phyloP scores from a whole-genome alignment of 805 yeast genomes.

The Starmerella scarabaei region DNA sequence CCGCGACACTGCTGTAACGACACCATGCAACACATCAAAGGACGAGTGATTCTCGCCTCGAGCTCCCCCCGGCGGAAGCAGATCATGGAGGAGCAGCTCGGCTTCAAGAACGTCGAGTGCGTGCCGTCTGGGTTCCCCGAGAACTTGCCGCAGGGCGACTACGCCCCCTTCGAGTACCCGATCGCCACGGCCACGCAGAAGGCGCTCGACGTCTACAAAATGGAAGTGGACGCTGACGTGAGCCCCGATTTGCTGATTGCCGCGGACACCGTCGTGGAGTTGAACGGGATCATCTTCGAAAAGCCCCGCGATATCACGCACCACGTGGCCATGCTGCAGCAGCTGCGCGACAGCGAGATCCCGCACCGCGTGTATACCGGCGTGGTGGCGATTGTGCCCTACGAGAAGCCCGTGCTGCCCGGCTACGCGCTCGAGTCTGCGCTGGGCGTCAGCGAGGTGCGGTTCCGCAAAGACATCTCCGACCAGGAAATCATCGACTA shows the following conservation, averaged over 20 bases:
- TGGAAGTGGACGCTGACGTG: conserved; percentile 25
- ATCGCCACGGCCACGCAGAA: conserved; percentile 55
- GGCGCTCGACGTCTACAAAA: conserved; percentile 43
- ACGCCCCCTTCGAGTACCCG: conserved; percentile 51
- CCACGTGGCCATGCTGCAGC: conserved; percentile 39
- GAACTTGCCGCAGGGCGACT: conserved; percentile 44
- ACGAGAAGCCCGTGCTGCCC: conserved; percentile 31
- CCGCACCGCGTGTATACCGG: conserved; percentile 45
- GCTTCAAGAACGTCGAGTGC: conserved; percentile 30
- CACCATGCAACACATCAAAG: conserved; percentile 14
- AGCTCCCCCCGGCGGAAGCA: conserved; percentile 71
- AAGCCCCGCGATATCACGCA: conserved; percentile 54
- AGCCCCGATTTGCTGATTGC: conserved; percentile 32
- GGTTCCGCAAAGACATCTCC: conserved; percentile 31
- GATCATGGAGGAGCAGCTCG: conserved; percentile 42
- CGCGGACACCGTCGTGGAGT: conserved; percentile 68
- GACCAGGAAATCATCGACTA: conserved; percentile 49
- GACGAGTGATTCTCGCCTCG: conserved; percentile 55
- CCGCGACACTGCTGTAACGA: too few species aligned
- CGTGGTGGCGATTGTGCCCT: conserved; percentile 36
- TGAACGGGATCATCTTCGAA: conserved; percentile 52
- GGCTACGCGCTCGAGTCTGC: conserved; percentile 31
- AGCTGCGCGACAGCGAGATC: conserved; percentile 32
- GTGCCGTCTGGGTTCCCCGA: conserved; percentile 65
- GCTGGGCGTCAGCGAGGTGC: conserved; percentile 34